Percentiles rank a stretch among this genome's conserved stretches.
These are phyloP conservation scores for Aaosphaeria pasadenensis DNA, from an alignment of 2,329 filamentous ascomycete species.

Conservation along the genomic window DNA sequence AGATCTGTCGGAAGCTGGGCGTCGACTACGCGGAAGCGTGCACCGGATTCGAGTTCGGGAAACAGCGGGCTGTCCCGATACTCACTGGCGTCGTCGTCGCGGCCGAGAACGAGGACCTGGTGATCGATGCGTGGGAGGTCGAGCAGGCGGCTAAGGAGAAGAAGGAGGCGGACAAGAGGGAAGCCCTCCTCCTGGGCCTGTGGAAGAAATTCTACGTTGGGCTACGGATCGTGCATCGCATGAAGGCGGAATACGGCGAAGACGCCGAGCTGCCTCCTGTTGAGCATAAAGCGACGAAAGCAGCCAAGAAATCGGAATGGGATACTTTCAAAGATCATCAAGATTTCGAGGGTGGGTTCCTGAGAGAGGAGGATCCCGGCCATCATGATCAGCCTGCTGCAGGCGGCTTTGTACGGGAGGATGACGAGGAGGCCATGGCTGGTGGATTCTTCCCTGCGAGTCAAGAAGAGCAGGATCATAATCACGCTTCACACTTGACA, in stretches of 20 bases:
- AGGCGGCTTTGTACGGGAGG: conserved; percentile 11
- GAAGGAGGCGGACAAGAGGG: conserved; percentile 78
- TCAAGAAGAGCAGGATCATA: conserved; percentile 27
- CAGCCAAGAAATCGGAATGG: conserved; percentile 48
- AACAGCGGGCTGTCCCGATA: conserved; percentile 88
- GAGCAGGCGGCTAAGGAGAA: conserved; percentile 72
- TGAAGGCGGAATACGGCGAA: conserved; percentile 32
- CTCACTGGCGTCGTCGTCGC: conserved; percentile 89
- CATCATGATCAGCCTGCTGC: conserved; percentile 1
- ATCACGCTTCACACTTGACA: conserved; percentile 19
- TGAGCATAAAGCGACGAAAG: conserved; percentile 47
- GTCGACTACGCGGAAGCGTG: conserved; percentile 94
- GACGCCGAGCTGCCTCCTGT: conserved; percentile 45
- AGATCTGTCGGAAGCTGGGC: conserved; percentile 77
- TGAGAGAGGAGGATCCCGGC: conserved; percentile 25
- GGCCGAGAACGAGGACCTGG: conserved; percentile 68
- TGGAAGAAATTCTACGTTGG: conserved; percentile 91
- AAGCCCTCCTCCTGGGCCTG: conserved; percentile 67
- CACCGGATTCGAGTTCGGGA: conserved; percentile 93
- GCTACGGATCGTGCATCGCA: conserved; percentile 63
- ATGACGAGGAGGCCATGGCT: conserved; percentile 28
- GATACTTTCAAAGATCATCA: conserved; percentile 25
- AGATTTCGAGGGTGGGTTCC: conserved; percentile 43
- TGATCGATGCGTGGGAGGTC: conserved; percentile 72
- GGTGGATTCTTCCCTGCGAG: conserved; percentile 38